Conservation (phyloP, 257 asterid genomes). For the Marsdenia floribunda region DNA sequence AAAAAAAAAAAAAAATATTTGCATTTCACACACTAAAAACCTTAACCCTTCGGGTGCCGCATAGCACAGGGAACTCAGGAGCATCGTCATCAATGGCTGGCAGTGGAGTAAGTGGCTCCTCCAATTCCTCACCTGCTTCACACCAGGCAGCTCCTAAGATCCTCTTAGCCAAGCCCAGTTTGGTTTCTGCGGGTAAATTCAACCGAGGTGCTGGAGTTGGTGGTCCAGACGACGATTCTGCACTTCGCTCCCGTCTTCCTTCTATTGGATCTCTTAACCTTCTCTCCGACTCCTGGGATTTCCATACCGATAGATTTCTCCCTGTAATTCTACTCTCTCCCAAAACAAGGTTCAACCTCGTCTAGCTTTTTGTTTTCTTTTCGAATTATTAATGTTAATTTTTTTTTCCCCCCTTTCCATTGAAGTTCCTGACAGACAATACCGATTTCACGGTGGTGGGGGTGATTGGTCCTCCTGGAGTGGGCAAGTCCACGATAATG, state of each 20-base stretch:
- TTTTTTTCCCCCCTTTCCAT: background rate
- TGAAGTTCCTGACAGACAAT: constrained; percentile 92
- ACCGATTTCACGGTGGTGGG: constrained; percentile 91
- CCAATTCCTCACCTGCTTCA: background rate
- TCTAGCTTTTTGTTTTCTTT: background rate
- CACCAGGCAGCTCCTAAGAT: constrained; percentile 63
- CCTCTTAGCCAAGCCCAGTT: constrained; percentile 87
- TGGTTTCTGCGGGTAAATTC: constrained; percentile 58
- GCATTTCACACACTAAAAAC: too few relatives aligned
- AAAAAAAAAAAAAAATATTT: too few relatives aligned
- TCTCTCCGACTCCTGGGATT: constrained; percentile 82
- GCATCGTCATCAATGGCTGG: background rate
- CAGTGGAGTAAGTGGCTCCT: constrained; percentile 6
- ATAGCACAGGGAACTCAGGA: background rate
- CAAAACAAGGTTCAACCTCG: background rate
- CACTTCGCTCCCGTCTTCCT: constrained; percentile 70
- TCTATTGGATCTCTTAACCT: constrained; percentile 81
- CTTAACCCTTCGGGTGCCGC: background rate
- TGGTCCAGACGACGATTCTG: constrained; percentile 67
- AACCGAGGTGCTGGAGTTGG: constrained; percentile 26
- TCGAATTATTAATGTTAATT: background rate
- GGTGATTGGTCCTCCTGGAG: constrained; percentile 88
- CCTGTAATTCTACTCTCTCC: constrained; percentile 34
- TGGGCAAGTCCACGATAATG: constrained; percentile 85
- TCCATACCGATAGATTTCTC: constrained; percentile 73